Evolutionary conservation across 495 filamentous ascomycete genomes (phyloP), one percentile per base, ranked within the genome.

Genomic region (Pyrenopolyporus hunteri): DNA sequence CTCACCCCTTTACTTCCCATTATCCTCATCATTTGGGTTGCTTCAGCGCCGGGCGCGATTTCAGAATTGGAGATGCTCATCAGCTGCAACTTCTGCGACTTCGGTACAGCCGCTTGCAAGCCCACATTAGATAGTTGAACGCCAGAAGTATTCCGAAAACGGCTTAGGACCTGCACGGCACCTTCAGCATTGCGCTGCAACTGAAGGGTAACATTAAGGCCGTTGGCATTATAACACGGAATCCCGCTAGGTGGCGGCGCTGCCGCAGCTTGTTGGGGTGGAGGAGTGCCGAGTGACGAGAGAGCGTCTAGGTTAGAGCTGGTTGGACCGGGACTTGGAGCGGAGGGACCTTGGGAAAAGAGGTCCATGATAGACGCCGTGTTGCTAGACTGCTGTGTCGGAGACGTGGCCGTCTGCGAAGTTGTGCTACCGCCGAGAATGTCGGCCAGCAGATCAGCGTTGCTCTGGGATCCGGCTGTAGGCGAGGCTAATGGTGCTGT

Each of bases 91-190:
- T 90, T 93, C 74, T 98, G 95, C 29, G 87, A 91, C 78, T 97
- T 97, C 4, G 94, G 95, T 58, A 98, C 94, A 3, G 94, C 94
- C 40, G 93, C 95, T 73, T 98, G 95, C 47, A 98, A 70, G 4
- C 86, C 87, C 13, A 97, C 89, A 28, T 77, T 82, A 11, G 84
- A 80, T 40, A 98, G 80, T n/a, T 74, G 68, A 45, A 86, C 84
- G 48, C 82, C 83, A 10, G 86, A 87, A 1, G 75, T 80, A 70
- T 97, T 98, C 10, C 81, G 80, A 82, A 98, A 97, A 4, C 89
- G 85, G 13, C 91, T 90, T 22, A 88, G 76, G 6, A 96, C 86
- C 68, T 96, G 91, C 11, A 90, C 80, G 4, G 79, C 80, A 25
- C 84, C 87, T 63, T 85, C 85, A 3, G 87, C 83, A 48, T 86